Evolutionary conservation across 192 early-diverging fungal species (phyloP).

Genomic region (Globomyces pollinis-pini): DNA sequence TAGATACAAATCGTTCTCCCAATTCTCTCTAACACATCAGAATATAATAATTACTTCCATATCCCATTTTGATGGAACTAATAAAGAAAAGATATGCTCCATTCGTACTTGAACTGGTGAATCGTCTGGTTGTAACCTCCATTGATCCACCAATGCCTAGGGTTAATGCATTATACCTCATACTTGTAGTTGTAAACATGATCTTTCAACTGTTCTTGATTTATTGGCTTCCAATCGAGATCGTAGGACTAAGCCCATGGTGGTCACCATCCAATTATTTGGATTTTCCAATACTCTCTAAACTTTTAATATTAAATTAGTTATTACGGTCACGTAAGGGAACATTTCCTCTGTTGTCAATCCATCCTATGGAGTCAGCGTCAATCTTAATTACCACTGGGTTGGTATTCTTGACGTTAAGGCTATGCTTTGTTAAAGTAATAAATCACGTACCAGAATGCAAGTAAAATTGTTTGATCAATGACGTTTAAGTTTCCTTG

Average conservation of each 20-base stretch:
- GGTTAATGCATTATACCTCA: not conserved
- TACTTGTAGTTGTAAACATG: conserved; percentile 79
- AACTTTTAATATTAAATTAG: not conserved
- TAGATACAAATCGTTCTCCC: conserved; percentile 67
- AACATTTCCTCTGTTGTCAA: conserved; percentile 94
- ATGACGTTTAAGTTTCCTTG: conserved; percentile 65
- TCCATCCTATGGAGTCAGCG: conserved; percentile 76
- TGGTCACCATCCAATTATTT: conserved; percentile 98
- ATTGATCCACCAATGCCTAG: conserved; percentile 85
- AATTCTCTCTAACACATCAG: conserved; percentile 62
- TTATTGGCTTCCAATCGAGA: conserved; percentile 82
- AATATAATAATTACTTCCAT: conserved; percentile 57
- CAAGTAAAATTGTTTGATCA: conserved; percentile 86
- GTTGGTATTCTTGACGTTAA: conserved; percentile 94
- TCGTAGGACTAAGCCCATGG: conserved; percentile 86
- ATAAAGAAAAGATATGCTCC: conserved; percentile 67
- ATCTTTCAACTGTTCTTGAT: conserved; percentile 82
- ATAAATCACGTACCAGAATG: too few species aligned
- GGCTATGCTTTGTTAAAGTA: too few species aligned
- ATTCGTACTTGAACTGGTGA: conserved; percentile 68
- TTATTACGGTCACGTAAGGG: conserved; percentile 72
- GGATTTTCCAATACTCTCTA: conserved; percentile 80
- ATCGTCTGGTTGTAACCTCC: conserved; percentile 52
- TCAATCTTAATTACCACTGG: too few species aligned
- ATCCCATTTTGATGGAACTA: conserved; percentile 90